phyloP scores from a whole-genome alignment of 331 rosid species.

The Phaseolus coccineus region DNA sequence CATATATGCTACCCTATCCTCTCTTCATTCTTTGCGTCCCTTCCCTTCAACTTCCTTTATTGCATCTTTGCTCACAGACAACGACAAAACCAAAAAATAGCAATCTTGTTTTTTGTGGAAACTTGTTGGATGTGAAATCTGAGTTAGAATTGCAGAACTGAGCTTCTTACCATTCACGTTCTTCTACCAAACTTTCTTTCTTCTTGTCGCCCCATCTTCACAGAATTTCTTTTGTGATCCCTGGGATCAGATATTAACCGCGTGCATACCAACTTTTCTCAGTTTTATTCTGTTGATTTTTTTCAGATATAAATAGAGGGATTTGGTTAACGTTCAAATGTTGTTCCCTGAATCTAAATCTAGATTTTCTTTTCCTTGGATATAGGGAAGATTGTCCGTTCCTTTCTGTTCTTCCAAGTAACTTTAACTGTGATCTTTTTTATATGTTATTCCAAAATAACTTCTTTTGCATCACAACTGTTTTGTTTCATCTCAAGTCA shows the following conservation, averaged over 20 bases:
- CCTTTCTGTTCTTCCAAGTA: not conserved
- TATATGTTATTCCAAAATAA: not conserved
- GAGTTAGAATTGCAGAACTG: constrained; percentile 9
- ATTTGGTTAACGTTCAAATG: constrained; percentile 8
- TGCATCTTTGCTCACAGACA: not conserved
- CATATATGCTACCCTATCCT: constrained; percentile 25
- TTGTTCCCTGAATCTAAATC: constrained; percentile 35
- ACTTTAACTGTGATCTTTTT: not conserved
- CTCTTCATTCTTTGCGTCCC: constrained; percentile 35
- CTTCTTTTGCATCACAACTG: too few species aligned
- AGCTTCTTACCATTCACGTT: constrained; percentile 30
- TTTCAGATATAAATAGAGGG: constrained; percentile 36
- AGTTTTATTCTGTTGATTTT: not conserved
- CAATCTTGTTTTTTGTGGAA: not conserved
- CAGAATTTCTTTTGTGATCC: not conserved
- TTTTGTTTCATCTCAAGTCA: not conserved
- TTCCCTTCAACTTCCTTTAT: not conserved
- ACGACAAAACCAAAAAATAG: not conserved
- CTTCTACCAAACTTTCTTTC: constrained; percentile 41
- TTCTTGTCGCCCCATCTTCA: constrained; percentile 19
- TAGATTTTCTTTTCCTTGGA: constrained; percentile 36
- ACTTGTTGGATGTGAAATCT: constrained; percentile 13
- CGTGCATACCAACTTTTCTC: constrained; percentile 8
- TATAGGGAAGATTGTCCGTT: constrained; percentile 17
- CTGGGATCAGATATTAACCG: not conserved